Percentiles rank a stretch among this genome's conserved stretches.
Conservation (phyloP, 2,329 filamentous ascomycete species). For the Apiospora sp. region DNA sequence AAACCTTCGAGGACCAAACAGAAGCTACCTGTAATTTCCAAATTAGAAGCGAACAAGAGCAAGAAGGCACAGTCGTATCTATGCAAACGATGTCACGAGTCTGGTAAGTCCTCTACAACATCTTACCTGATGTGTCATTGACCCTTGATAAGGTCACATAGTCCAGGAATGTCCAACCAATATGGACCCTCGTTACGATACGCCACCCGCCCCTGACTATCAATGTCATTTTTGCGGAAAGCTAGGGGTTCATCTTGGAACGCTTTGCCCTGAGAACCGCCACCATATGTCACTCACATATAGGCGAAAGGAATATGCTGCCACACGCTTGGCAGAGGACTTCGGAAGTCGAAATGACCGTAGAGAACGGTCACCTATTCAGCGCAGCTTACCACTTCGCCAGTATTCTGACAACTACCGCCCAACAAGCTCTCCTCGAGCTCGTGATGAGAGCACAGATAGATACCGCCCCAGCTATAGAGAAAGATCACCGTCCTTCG, state of each 20-base stretch:
- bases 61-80: conserved; percentile 33
- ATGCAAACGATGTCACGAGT: conserved; percentile 43
- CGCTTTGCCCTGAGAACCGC: conserved; percentile 47
- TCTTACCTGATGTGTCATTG: not conserved
- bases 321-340: not conserved
- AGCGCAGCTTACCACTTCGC: not conserved
- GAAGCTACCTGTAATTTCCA: not conserved
- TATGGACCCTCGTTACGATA: conserved; percentile 48
- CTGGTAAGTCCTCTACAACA: conserved; percentile 36
- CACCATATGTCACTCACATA: conserved; percentile 25
- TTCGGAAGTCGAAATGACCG: conserved; percentile 4
- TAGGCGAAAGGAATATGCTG: not conserved
- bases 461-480: conserved; percentile 8
- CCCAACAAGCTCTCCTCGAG: not conserved
- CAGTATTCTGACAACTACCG: conserved; percentile 21
- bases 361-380: not conserved
- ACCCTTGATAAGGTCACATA: conserved; percentile 45
- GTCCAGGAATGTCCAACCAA: conserved; percentile 51
- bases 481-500: not conserved
- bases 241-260: conserved; percentile 45
- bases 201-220: conserved; percentile 41
- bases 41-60: not conserved
- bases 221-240: conserved; percentile 45
- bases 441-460: not conserved
- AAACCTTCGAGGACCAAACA: not conserved